These are phyloP conservation scores for Trichosporon asahii DNA, from an alignment of 1,284 basidiomycete species.

Conservation along the genomic window DNA sequence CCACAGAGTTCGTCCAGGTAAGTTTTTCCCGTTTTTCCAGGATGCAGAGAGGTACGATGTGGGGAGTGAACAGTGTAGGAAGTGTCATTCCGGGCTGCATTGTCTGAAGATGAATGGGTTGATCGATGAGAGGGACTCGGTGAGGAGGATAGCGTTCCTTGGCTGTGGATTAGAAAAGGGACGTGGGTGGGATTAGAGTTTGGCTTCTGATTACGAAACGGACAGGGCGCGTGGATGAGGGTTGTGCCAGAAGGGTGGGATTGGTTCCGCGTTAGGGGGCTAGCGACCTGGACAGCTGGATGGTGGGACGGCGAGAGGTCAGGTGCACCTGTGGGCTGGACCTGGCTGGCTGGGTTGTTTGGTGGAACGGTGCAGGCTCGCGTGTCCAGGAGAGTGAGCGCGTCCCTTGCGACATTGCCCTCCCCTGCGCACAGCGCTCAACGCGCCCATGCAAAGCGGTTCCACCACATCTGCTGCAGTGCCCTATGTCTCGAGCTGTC, in stretches of 20 bases:
- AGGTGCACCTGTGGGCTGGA: not conserved
- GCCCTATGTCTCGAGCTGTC: too few relatives aligned
- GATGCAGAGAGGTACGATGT: too few relatives aligned
- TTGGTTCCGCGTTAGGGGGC: not conserved
- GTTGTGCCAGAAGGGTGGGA: not conserved
- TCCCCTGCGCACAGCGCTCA: too few relatives aligned
- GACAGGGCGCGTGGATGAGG: not conserved
- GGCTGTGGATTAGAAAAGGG: not conserved
- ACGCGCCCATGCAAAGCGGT: too few relatives aligned
- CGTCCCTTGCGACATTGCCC: not conserved
- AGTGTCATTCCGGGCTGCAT: too few relatives aligned
- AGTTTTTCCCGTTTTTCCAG: too few relatives aligned
- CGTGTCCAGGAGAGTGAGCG: not conserved
- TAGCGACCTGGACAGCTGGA: not conserved
- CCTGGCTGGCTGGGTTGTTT: not conserved
- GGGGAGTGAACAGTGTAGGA: too few relatives aligned
- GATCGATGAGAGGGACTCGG: too few relatives aligned
- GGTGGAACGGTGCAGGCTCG: not conserved
- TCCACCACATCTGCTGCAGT: too few relatives aligned
- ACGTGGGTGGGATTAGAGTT: not conserved
- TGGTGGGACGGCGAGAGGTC: not conserved
- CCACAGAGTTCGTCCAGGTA: too few relatives aligned
- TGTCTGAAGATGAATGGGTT: too few relatives aligned
- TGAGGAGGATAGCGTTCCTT: too few relatives aligned
- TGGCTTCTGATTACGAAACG: not conserved